Evolutionary conservation across 148 eudicot species (phyloP).

Genomic region (Nepenthes gracilis): DNA sequence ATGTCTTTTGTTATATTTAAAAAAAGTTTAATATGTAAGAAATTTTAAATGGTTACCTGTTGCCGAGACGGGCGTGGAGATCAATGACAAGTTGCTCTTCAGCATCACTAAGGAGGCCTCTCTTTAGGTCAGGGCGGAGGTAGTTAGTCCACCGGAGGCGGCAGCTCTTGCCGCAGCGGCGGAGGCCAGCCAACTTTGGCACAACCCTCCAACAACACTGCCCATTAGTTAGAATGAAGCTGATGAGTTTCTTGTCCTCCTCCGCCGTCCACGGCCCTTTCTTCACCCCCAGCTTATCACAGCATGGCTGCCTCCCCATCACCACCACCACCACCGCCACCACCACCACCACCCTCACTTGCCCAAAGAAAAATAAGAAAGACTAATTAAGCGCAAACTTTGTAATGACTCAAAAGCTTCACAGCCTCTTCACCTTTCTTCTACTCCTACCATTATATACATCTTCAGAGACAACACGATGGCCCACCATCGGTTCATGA

Average conservation of each 20-base stretch:
- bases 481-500: constrained; percentile 37
- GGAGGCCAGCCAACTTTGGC: constrained; percentile 78
- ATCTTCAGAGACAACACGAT: constrained; percentile 3
- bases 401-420: background rate
- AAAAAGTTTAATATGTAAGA: too few relatives aligned
- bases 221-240: constrained; percentile 74
- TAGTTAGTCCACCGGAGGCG: constrained; percentile 91
- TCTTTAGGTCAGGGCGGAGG: constrained; percentile 78
- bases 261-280: constrained; percentile 98
- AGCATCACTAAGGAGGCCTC: constrained; percentile 70
- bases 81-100: constrained; percentile 87
- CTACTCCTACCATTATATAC: constrained; percentile 17
- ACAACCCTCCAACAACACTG: constrained; percentile 97
- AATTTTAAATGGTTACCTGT: constrained; percentile 30
- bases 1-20: too few relatives aligned
- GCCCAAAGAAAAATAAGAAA: too few relatives aligned
- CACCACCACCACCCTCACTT: too few relatives aligned
- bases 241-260: constrained; percentile 87
- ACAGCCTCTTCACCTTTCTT: constrained; percentile 4
- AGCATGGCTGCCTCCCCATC: constrained; percentile 91
- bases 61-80: constrained; percentile 90
- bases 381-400: background rate
- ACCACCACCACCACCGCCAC: background rate
- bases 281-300: constrained; percentile 87
- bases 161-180: constrained; percentile 91